Percentiles rank a stretch among this genome's conserved stretches.
Conservation (phyloP, 108 stramenopile genomes). For the Pseudonitzschia pungens region DNA sequence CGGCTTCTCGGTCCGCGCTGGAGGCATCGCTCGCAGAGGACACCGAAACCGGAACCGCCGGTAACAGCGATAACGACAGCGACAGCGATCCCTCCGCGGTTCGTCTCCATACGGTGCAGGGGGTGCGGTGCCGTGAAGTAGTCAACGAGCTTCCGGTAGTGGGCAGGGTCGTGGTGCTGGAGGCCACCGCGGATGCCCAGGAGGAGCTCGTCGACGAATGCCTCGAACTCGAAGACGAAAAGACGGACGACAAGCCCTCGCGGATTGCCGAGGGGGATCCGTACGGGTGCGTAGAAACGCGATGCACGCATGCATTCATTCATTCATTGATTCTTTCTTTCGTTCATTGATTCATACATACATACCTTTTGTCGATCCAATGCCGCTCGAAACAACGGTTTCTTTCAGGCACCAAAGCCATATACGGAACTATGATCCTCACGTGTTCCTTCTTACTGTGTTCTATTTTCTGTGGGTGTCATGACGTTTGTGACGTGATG, state of each 20-base stretch:
- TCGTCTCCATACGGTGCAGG: conserved; percentile 3
- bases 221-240: conserved; percentile 42
- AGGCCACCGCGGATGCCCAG: conserved; percentile 63
- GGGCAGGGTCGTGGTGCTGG: conserved; percentile 49
- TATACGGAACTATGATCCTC: background rate
- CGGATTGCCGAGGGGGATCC: conserved; percentile 39
- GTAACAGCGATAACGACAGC: background rate
- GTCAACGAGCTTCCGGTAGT: conserved; percentile 33
- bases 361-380: no score
- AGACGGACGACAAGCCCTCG: background rate
- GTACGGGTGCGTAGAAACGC: conserved; percentile 8
- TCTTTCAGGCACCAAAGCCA: no score
- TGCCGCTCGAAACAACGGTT: no score
- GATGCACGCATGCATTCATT: no score
- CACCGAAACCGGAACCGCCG: no score
- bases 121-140: conserved; percentile 41
- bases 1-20: no score
- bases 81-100: no score
- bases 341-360: no score
- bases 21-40: no score
- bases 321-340: no score
- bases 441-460: background rate
- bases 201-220: conserved; percentile 55
- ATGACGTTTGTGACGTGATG: no score
- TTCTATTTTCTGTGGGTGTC: background rate